Evolutionary conservation across 768 basidiomycete species (phyloP), one percentile per base, ranked within the genome.

Genomic region (Tricholoma furcatifolium): DNA sequence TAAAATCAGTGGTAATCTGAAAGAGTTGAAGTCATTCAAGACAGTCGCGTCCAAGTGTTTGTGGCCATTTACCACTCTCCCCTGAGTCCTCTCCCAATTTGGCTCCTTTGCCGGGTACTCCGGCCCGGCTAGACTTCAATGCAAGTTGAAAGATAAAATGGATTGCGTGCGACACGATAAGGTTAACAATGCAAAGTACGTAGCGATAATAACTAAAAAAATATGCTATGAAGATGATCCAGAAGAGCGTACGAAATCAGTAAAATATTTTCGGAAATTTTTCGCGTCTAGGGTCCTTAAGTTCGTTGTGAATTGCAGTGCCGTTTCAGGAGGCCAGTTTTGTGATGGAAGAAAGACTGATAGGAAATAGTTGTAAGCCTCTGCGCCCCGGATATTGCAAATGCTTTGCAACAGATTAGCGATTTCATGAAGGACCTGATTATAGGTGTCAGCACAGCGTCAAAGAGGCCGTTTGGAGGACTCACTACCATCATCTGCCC

Each of bases 341-440:
- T 96, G 85, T 8, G 92, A 84, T 1, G 97, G 95, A 17, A 99
- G 80, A 70, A 92, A 93, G 24, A 85, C 81, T 47, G 74, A 76
- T 11, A 85, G 69, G 62, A 99, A 82, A 69, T 87, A 96, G 48
- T 87, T 81, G 65, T 88, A 82, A 0, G 88, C 88, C 72, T 98
- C 96, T 45, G 81, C 70, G 1, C 91, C 91, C 57, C 97, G 76
- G 11, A 83, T 85, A 65, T 83, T 85, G 58, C 83, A 81, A 7
- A 96, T 79, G 0, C 81, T 75, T 65, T 97, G 91, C 36, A 98
- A 73, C 43, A 98, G 79, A 61, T 82, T 85, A 42, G 90, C 88
- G 50, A 98, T 87, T 66, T 99, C 97, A 59, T 90, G 83, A 18
- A 98, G 74, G 48, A 95, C 88, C 94, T 98, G 61, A 46, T 15